phyloP scores from a whole-genome alignment of 139 green algal genomes.

The Nannochloris sp. region DNA sequence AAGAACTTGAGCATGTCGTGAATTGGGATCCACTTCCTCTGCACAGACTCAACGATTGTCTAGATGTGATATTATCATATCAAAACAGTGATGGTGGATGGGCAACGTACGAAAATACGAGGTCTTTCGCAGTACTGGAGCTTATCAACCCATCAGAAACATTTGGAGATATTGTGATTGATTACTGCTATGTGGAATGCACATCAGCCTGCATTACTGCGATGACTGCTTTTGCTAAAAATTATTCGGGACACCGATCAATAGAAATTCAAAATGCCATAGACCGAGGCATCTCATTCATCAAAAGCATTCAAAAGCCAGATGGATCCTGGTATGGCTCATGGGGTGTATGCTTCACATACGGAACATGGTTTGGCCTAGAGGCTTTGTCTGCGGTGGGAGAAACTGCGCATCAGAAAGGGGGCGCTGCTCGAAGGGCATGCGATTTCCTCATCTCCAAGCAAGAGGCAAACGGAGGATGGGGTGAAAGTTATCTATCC shows the following conservation, averaged over 20 bases:
- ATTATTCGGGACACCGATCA: slow-evolving; percentile 34
- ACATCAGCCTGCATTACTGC: slow-evolving; percentile 88
- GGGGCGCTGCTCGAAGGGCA: slow-evolving; percentile 29
- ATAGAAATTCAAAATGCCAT: slow-evolving; percentile 25
- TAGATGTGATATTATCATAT: slow-evolving; percentile 69
- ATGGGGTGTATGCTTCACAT: slow-evolving; percentile 99
- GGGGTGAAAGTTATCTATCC: slow-evolving; percentile 96
- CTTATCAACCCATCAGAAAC: slow-evolving; percentile 94
- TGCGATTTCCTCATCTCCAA: slow-evolving; percentile 78
- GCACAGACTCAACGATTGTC: slow-evolving; percentile 66
- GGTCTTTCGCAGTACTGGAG: slow-evolving; percentile 63
- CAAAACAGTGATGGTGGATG: slow-evolving; percentile 90
- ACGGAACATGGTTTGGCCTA: slow-evolving; percentile 93
- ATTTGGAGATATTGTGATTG: slow-evolving; percentile 99
- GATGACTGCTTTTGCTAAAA: slow-evolving; percentile 54
- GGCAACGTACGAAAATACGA: slow-evolving; percentile 97
- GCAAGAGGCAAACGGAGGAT: slow-evolving; percentile 85
- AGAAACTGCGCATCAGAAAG: slow-evolving; percentile 33
- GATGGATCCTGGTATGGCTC: slow-evolving; percentile 96
- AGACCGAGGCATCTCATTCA: slow-evolving; percentile 16
- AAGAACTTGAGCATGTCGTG: slow-evolving; percentile 19
- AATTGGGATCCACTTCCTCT: slow-evolving; percentile 51
- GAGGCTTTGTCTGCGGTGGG: slow-evolving; percentile 64
- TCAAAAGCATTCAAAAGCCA: slow-evolving; percentile 55
- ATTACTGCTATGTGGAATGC: slow-evolving; percentile 98